A percentile compares a stretch with the other conserved stretches of the same genome.
Evolutionary conservation across 2,329 filamentous ascomycete species (phyloP).

Genomic region (Beauveria scarabaeidicola): DNA sequence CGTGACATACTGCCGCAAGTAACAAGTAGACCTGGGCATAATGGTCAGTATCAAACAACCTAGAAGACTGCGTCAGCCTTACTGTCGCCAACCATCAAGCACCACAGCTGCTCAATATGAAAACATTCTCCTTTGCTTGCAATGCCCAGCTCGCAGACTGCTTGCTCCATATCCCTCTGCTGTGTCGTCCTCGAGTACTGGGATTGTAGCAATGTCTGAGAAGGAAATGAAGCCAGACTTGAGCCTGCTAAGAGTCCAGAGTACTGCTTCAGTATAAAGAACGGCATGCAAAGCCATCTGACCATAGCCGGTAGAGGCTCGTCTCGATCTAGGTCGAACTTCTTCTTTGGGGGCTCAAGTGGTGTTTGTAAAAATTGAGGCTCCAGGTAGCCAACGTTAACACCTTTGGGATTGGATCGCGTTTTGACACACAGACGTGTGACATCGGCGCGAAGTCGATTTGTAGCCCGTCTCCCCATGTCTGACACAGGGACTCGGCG

Average conservation of each 20-base stretch:
- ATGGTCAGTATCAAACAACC: not conserved
- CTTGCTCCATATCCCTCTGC: constrained; percentile 38
- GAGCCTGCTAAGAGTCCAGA: constrained; percentile 27
- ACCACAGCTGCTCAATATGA: constrained; percentile 41
- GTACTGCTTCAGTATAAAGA: constrained; percentile 38
- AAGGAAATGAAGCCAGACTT: constrained; percentile 29
- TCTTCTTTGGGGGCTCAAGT: constrained; percentile 21
- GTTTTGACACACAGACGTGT: constrained; percentile 29
- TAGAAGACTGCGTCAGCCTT: constrained; percentile 11
- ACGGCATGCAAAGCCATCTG: constrained; percentile 38
- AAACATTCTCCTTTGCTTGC: constrained; percentile 32
- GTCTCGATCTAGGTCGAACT: constrained; percentile 9
- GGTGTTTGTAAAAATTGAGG: constrained; percentile 30
- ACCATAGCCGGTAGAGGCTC: constrained; percentile 14
- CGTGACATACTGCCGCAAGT: constrained; percentile 33
- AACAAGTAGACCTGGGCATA: constrained; percentile 26
- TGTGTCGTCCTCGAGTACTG: constrained; percentile 31
- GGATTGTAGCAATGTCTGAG: constrained; percentile 34
- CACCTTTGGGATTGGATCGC: constrained; percentile 28
- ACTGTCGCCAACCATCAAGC: constrained; percentile 36
- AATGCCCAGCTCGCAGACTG: constrained; percentile 31
- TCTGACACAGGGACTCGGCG: constrained; percentile 25
- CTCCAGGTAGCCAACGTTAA: constrained; percentile 33
- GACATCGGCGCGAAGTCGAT: constrained; percentile 29
- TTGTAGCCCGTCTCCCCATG: constrained; percentile 25